Evolutionary conservation across 108 stramenopile genomes (phyloP).

Genomic region (Mayamaea pseudoterrestris): DNA sequence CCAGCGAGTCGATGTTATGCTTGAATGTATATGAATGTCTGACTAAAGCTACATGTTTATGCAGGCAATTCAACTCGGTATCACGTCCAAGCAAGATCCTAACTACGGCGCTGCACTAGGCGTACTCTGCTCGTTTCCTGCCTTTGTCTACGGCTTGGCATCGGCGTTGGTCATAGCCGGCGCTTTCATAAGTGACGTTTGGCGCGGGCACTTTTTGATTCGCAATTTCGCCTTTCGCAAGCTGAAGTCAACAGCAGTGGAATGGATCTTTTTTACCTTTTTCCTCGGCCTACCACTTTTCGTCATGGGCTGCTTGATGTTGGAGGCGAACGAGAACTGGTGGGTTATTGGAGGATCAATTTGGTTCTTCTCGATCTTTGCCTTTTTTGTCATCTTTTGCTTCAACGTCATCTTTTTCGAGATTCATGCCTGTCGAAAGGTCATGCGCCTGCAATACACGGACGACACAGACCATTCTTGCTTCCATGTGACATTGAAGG

Average conservation of each 20-base stretch:
- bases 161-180: conserved; percentile 45
- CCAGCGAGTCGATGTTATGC: too few species aligned
- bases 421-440: conserved; percentile 23
- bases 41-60: too few species aligned
- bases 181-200: conserved; percentile 34
- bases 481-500: conserved; percentile 7
- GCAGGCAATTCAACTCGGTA: conserved; percentile 25
- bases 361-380: conserved; percentile 28
- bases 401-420: conserved; percentile 31
- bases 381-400: conserved; percentile 19
- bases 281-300: conserved; percentile 41
- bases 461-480: conserved; percentile 4
- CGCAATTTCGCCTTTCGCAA: conserved; percentile 14
- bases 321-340: conserved; percentile 25
- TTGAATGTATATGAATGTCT: too few species aligned
- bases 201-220: conserved; percentile 24
- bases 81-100: conserved; percentile 4
- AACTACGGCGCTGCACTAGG: conserved; percentile 11
- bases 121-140: conserved; percentile 27
- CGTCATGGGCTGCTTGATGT: conserved; percentile 17
- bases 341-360: conserved; percentile 32
- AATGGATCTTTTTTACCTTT: conserved; percentile 25
- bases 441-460: not conserved
- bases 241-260: conserved; percentile 2
- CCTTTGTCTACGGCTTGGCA: conserved; percentile 34